A percentile compares a stretch with the other conserved stretches of the same genome.
These are phyloP conservation scores for Hirschioporus abietinus DNA, from an alignment of 768 basidiomycete species.

Conservation along the genomic window DNA sequence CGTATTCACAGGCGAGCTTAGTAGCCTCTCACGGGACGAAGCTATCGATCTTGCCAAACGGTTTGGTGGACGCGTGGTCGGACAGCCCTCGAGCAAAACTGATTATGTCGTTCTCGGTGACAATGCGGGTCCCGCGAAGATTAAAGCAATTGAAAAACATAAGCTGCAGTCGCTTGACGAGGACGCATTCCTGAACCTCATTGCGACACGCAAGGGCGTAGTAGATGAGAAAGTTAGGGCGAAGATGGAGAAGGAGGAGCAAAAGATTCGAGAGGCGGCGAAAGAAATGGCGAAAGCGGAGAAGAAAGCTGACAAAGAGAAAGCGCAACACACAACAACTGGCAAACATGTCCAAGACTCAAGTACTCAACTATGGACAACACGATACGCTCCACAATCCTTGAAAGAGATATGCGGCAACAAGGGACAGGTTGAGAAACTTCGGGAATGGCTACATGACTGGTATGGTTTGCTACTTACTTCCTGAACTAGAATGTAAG, in stretches of 20 bases:
- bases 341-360: slow-evolving; percentile 10
- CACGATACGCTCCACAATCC: slow-evolving; percentile 84
- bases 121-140: slow-evolving; percentile 83
- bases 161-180: slow-evolving; percentile 72
- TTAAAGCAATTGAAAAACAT: slow-evolving; percentile 83
- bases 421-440: slow-evolving; percentile 84
- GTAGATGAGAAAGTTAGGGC: slow-evolving; percentile 79
- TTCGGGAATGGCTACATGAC: slow-evolving; percentile 79
- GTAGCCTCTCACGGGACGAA: slow-evolving; percentile 83
- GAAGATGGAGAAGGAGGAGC: slow-evolving; percentile 75
- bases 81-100: slow-evolving; percentile 86
- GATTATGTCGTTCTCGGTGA: slow-evolving; percentile 85
- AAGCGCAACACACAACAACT: slow-evolving; percentile 8
- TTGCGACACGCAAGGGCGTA: slow-evolving; percentile 56
- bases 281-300: slow-evolving; percentile 76
- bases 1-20: slow-evolving; percentile 94
- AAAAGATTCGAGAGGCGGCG: slow-evolving; percentile 66
- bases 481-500: not conserved
- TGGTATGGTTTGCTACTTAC: slow-evolving; percentile 51
- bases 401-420: slow-evolving; percentile 94
- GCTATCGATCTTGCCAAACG: slow-evolving; percentile 86
- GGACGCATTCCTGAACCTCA: slow-evolving; percentile 81
- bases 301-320: slow-evolving; percentile 42
- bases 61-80: slow-evolving; percentile 84
- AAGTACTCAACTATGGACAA: slow-evolving; percentile 84